Percentiles rank a stretch among this genome's conserved stretches.
phyloP scores from a whole-genome alignment of 768 basidiomycete genomes.

The Lactarius tabidus region DNA sequence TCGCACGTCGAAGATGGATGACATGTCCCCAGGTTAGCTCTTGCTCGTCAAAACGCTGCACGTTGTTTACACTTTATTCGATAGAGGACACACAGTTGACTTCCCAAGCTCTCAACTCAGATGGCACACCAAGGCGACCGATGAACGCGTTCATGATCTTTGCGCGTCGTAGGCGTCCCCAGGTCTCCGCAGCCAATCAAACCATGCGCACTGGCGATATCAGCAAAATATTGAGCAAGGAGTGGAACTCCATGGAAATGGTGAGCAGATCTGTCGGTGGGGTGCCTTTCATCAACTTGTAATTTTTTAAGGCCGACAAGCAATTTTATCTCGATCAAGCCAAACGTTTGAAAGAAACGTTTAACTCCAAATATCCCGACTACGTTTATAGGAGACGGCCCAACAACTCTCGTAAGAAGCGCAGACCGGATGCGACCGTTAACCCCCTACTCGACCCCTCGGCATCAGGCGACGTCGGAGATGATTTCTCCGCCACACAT shows the following conservation, averaged over 20 bases:
- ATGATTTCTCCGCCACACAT: conserved; percentile 27
- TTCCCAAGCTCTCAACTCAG: conserved; percentile 76
- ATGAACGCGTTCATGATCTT: conserved; percentile 98
- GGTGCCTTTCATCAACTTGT: conserved; percentile 1
- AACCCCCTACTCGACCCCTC: conserved; percentile 33
- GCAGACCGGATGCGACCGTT: conserved; percentile 37
- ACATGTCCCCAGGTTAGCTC: conserved; percentile 17
- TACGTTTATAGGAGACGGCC: conserved; percentile 86
- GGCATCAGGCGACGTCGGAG: conserved; percentile 33
- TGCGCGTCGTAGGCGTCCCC: conserved; percentile 73
- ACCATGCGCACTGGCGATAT: conserved; percentile 89
- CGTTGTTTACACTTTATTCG: background rate
- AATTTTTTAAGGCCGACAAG: conserved; percentile 57
- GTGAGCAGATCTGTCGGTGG: conserved; percentile 39
- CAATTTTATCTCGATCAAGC: conserved; percentile 87
- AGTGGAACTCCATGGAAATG: conserved; percentile 78
- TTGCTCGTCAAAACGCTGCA: background rate
- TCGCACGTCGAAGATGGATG: conserved; percentile 18
- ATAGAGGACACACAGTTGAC: conserved; percentile 43
- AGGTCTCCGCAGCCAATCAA: conserved; percentile 83
- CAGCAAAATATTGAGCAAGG: conserved; percentile 80
- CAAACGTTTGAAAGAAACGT: conserved; percentile 78
- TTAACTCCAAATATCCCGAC: conserved; percentile 83
- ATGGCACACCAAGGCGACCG: conserved; percentile 84
- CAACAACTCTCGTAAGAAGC: conserved; percentile 76